Evolutionary conservation across 306 rosid species (phyloP).

Genomic region (Prunus campanulata): DNA sequence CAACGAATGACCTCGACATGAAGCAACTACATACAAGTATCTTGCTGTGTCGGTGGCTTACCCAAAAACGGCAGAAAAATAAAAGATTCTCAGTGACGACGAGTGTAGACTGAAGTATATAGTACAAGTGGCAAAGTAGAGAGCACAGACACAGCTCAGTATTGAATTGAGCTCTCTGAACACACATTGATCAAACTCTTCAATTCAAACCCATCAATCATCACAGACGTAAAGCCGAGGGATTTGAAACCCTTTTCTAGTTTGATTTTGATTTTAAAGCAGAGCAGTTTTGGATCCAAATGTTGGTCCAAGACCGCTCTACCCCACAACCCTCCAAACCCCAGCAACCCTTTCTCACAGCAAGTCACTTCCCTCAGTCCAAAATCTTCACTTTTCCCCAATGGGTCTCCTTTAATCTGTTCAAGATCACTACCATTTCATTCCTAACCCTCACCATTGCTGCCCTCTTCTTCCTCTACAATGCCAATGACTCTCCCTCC

Average conservation of each 20-base stretch:
- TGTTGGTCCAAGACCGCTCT: conserved; percentile 41
- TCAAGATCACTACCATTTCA: conserved; percentile 30
- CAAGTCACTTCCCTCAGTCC: conserved; percentile 20
- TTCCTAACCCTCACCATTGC: conserved; percentile 27
- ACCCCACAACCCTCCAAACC: conserved; percentile 14
- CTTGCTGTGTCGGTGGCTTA: conserved; percentile 16
- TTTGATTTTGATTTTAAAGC: not conserved
- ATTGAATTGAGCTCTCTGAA: not conserved
- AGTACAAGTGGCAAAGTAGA: not conserved
- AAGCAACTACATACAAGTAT: no score
- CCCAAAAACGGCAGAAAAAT: not conserved
- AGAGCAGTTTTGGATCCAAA: conserved; percentile 6
- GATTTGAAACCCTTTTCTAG: not conserved
- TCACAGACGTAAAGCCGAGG: not conserved
- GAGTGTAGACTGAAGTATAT: not conserved
- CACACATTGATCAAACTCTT: no score
- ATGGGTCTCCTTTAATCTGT: conserved; percentile 29
- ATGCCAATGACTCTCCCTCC: conserved; percentile 7
- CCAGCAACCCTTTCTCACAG: not conserved
- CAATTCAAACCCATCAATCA: not conserved
- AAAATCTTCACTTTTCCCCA: conserved; percentile 23
- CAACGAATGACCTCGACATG: no score
- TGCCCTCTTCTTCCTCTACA: conserved; percentile 37
- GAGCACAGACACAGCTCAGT: not conserved
- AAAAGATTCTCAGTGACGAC: not conserved